Base-by-base conservation (phyloP, 768 basidiomycete species). In the Crassisporium funariophilum region DNA sequence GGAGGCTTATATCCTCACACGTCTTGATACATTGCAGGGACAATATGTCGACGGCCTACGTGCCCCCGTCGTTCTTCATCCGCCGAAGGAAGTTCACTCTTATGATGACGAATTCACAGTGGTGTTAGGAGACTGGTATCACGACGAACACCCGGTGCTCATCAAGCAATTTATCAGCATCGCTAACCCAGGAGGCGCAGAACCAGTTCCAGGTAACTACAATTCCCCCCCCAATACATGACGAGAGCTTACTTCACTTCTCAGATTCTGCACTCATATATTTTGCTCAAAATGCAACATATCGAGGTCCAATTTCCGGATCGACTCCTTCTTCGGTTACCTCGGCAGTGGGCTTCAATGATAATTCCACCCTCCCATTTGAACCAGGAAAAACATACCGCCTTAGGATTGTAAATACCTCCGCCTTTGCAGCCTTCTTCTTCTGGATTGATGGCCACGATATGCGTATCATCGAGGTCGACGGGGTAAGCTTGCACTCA, bases 31-130 rank as follows among this genome's bases (percentile, higher is more conserved):
- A 20, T 13, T 45, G 10, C 35, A 86, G 82, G 89, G 91, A 15
- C 90, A 94, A 74, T 95, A 97, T 57, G 86, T 89, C 38, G 95
- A 98, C 56, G 95, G 95, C 16, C 77, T 98, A 1, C 86, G 94
- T n/a, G 77, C 92, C 0, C 91, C 95, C 1, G 63, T 97, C 35
- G 60, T 95, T 39, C 78, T 98, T 40, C 88, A 88, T 58, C 83
- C 85, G 4, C 66, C 73, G 1, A 72, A 70, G 43, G 86, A 88
- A 66, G 75, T 70, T 15, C 79, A 91, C 63, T 54, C 66, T 52
- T 98, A 97, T 65, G 94, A 98, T 64, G 90, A 86, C 20, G 95
- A 98, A 55, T 94, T 82, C 69, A 95, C 89, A 15, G 72, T 98
- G 53, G 61, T 93, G 48, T 71, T 98, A 1, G 79, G 83, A 4